These are phyloP conservation scores for Populus davidiana DNA, from an alignment of 345 rosid genomes.

Conservation along the genomic window DNA sequence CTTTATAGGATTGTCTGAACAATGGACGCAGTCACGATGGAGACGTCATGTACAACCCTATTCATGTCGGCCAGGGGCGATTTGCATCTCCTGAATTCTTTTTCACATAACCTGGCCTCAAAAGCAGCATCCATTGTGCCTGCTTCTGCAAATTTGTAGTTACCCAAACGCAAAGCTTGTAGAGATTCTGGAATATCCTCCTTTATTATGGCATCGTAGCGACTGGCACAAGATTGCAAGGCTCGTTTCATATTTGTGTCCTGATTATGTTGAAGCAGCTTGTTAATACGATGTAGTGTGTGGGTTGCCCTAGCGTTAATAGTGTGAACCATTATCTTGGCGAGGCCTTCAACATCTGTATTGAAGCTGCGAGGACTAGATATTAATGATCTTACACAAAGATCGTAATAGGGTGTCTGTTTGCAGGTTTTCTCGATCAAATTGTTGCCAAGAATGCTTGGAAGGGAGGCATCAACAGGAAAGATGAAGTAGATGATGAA, in stretches of 20 bases:
- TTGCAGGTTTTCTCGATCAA: constrained; percentile 29
- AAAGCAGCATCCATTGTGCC: constrained; percentile 23
- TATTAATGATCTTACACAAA: constrained; percentile 11
- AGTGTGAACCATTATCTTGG: constrained; percentile 21
- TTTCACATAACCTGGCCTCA: constrained; percentile 32
- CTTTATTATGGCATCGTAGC: constrained; percentile 15
- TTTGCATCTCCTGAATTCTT: constrained; percentile 11
- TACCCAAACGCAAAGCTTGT: constrained; percentile 15
- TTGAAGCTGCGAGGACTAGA: constrained; percentile 20
- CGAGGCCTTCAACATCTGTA: constrained; percentile 22
- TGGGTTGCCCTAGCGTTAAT: constrained; percentile 17
- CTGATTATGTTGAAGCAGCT: background rate
- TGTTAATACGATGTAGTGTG: constrained; percentile 17
- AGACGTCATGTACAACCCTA: constrained; percentile 24
- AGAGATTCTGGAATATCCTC: constrained; percentile 19
- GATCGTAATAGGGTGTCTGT: constrained; percentile 30
- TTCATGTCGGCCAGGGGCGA: constrained; percentile 27
- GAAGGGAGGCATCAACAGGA: constrained; percentile 17
- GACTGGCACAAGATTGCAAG: constrained; percentile 21
- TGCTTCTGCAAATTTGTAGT: constrained; percentile 22
- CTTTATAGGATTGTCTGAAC: constrained; percentile 7
- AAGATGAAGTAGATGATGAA: constrained; percentile 8
- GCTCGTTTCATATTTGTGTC: constrained; percentile 1
- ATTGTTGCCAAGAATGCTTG: constrained; percentile 19
- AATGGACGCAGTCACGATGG: constrained; percentile 25